phyloP scores from a whole-genome alignment of 805 yeast genomes.

The Zygotorulaspora danielsina region DNA sequence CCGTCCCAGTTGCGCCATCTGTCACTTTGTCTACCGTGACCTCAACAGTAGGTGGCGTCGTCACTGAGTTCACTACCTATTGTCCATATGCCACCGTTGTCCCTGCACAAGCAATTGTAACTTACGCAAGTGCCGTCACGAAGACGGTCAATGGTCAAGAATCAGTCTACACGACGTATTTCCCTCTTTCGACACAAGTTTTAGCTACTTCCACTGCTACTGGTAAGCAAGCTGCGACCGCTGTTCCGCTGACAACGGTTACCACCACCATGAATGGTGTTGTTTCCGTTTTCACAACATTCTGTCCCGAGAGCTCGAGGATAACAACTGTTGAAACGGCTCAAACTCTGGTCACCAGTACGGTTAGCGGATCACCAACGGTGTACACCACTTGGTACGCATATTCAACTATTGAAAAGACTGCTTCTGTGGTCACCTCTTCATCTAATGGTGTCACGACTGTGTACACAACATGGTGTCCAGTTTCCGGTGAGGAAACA shows the following conservation, averaged over 20 bases:
- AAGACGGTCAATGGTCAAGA: slow-evolving; percentile 12
- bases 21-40: slow-evolving; percentile 8
- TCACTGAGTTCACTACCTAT: slow-evolving; percentile 13
- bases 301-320: slow-evolving; percentile 13
- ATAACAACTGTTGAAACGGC: slow-evolving; percentile 2
- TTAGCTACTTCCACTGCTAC: slow-evolving; percentile 17
- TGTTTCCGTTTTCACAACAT: slow-evolving; percentile 16
- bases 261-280: slow-evolving; percentile 12
- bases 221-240: slow-evolving; percentile 11
- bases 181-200: slow-evolving; percentile 10
- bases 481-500: slow-evolving; percentile 9
- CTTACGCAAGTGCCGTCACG: slow-evolving; percentile 10
- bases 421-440: slow-evolving; percentile 11
- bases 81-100: slow-evolving; percentile 11
- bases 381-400: slow-evolving; percentile 19
- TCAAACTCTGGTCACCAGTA: slow-evolving; percentile 9
- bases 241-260: slow-evolving; percentile 8
- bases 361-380: slow-evolving; percentile 5
- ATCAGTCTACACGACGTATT: slow-evolving; percentile 13
- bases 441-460: slow-evolving; percentile 14
- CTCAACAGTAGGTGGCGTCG: slow-evolving; percentile 7
- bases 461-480: slow-evolving; percentile 17
- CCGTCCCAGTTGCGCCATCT: slow-evolving; percentile 10
- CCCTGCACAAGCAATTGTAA: slow-evolving; percentile 4
- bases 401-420: slow-evolving; percentile 5